These are phyloP conservation scores for Pseudocercospora vitis DNA, from an alignment of 2,329 filamentous ascomycete species.

Conservation along the genomic window DNA sequence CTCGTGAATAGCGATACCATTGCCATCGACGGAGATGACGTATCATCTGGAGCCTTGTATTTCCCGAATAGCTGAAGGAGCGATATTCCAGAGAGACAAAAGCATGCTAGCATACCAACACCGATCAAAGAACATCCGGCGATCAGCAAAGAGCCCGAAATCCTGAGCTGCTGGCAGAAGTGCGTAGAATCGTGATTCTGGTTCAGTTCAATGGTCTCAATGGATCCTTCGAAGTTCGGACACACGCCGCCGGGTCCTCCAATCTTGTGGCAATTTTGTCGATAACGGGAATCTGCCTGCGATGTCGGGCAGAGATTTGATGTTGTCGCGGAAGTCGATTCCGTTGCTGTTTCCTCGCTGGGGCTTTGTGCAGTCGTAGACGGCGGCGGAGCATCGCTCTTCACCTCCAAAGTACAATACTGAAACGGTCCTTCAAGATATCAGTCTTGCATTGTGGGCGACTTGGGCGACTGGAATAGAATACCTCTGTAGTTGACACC, in stretches of 20 bases:
- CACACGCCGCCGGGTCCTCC: too few species aligned
- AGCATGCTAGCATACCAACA: neutral
- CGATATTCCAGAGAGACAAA: neutral
- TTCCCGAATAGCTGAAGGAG: neutral
- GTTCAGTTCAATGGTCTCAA: too few species aligned
- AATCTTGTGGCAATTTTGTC: too few species aligned
- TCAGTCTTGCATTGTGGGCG: too few species aligned
- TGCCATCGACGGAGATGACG: neutral
- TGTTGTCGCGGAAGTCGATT: too few species aligned
- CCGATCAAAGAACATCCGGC: constrained; percentile 4
- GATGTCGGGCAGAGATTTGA: too few species aligned
- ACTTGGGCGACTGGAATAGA: too few species aligned
- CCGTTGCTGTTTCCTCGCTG: too few species aligned
- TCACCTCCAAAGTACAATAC: neutral
- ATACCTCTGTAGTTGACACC: neutral
- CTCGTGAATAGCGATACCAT: neutral
- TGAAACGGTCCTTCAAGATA: constrained; percentile 1
- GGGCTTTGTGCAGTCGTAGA: neutral
- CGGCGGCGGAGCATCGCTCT: neutral
- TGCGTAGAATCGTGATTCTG: neutral
- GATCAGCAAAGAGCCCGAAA: neutral
- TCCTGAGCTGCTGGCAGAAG: constrained; percentile 8
- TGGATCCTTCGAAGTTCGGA: too few species aligned
- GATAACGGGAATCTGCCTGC: too few species aligned
- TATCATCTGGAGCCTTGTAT: neutral